Conservation (phyloP, 1,284 basidiomycete genomes). For the Moesziomyces sp. region DNA sequence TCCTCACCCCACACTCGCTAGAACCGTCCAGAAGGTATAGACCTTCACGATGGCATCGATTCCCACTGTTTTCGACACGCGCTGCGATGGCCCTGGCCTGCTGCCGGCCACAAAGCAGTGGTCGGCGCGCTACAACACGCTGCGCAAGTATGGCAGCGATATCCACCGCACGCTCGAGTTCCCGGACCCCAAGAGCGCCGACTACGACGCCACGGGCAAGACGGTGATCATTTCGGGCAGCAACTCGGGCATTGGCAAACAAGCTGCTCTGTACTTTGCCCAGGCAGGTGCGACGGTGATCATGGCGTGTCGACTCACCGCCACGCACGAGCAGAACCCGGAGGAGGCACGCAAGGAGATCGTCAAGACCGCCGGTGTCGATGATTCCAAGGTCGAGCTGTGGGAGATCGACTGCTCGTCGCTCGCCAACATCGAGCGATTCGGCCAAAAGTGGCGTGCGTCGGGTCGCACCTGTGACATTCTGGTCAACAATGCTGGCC, state of each 20-base stretch:
- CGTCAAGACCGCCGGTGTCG: slow-evolving; percentile 8
- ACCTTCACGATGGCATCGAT: background rate
- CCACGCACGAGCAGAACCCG: slow-evolving; percentile 55
- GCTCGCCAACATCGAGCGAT: slow-evolving; percentile 36
- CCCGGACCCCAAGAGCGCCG: slow-evolving; percentile 15
- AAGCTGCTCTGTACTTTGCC: slow-evolving; percentile 52
- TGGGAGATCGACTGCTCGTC: slow-evolving; percentile 59
- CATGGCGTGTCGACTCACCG: slow-evolving; percentile 55
- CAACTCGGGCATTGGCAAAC: slow-evolving; percentile 56
- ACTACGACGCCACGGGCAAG: slow-evolving; percentile 44
- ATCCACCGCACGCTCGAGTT: slow-evolving; percentile 9
- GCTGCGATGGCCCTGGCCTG: slow-evolving; percentile 54
- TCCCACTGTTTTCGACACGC: slow-evolving; percentile 56
- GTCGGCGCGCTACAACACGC: slow-evolving; percentile 27
- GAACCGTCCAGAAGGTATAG: background rate
- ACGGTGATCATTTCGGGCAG: slow-evolving; percentile 55
- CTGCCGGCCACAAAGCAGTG: slow-evolving; percentile 40
- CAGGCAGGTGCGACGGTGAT: slow-evolving; percentile 49
- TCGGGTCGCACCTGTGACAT: slow-evolving; percentile 43
- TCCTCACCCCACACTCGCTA: background rate
- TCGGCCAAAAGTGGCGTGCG: slow-evolving; percentile 39
- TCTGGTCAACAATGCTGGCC: slow-evolving; percentile 55
- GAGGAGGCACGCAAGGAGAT: slow-evolving; percentile 45
- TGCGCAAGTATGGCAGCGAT: slow-evolving; percentile 34
- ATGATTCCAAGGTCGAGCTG: slow-evolving; percentile 40